A percentile compares a stretch with the other conserved stretches of the same genome.
These are phyloP conservation scores for Zasmidium citrigriseum DNA, from an alignment of 2,329 filamentous ascomycete species.

Conservation along the genomic window DNA sequence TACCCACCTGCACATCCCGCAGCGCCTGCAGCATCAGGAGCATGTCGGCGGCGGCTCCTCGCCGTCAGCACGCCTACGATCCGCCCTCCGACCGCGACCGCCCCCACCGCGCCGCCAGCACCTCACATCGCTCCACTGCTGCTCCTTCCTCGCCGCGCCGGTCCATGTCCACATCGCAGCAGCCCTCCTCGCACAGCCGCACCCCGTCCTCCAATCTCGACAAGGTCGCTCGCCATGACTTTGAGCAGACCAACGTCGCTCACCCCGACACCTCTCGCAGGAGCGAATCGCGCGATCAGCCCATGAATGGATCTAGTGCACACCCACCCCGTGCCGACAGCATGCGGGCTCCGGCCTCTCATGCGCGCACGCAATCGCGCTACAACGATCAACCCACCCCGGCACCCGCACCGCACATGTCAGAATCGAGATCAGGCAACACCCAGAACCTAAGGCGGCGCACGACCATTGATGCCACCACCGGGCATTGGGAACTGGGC, in stretches of 20 bases:
- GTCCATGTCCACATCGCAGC: constrained; percentile 39
- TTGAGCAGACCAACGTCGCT: constrained; percentile 70
- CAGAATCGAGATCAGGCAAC: constrained; percentile 20
- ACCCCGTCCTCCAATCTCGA: constrained; percentile 51
- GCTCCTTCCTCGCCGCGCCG: constrained; percentile 35
- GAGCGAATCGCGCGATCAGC: constrained; percentile 56
- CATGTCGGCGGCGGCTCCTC: constrained; percentile 48
- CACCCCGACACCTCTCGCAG: constrained; percentile 55
- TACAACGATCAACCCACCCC: constrained; percentile 45
- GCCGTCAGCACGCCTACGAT: constrained; percentile 42
- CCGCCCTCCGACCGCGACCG: constrained; percentile 49
- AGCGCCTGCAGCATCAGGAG: background rate
- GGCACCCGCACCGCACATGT: constrained; percentile 28
- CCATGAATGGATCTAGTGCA: constrained; percentile 21
- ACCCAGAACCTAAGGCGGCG: constrained; percentile 52
- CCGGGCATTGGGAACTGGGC: constrained; percentile 90
- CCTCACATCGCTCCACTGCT: constrained; percentile 32
- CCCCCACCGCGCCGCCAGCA: constrained; percentile 43
- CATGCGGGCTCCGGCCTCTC: constrained; percentile 47
- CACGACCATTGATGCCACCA: constrained; percentile 80
- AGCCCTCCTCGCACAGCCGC: constrained; percentile 33
- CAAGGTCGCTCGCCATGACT: constrained; percentile 66
- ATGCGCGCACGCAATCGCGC: constrained; percentile 40
- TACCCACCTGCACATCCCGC: background rate
- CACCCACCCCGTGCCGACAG: constrained; percentile 53